Evolutionary conservation across 495 filamentous ascomycete species (phyloP).

Genomic region (Antarctomyces pellizariae): DNA sequence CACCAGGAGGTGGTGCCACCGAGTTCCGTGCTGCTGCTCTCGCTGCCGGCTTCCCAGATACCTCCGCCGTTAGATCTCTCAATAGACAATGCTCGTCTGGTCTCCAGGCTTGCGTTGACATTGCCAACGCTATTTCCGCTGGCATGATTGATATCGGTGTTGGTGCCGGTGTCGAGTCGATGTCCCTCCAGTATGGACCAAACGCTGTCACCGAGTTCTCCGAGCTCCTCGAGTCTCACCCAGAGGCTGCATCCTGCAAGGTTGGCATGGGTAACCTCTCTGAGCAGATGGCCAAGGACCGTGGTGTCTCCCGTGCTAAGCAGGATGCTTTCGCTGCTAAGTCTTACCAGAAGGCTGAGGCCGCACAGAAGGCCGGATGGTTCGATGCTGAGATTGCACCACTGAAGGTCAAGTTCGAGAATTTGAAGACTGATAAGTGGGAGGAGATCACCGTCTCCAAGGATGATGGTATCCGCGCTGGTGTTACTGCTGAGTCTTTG

Average conservation of each 20-base stretch:
- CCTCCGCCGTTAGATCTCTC: slow-evolving; percentile 55
- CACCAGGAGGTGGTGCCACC: slow-evolving; percentile 85
- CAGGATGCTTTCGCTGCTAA: slow-evolving; percentile 81
- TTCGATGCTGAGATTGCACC: slow-evolving; percentile 89
- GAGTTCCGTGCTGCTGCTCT: slow-evolving; percentile 87
- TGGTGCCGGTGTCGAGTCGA: slow-evolving; percentile 93
- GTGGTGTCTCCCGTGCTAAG: slow-evolving; percentile 37
- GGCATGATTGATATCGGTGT: slow-evolving; percentile 94
- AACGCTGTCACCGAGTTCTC: slow-evolving; percentile 85
- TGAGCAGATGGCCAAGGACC: slow-evolving; percentile 83
- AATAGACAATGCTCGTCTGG: slow-evolving; percentile 87
- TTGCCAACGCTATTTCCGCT: slow-evolving; percentile 67
- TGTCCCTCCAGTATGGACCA: slow-evolving; percentile 81
- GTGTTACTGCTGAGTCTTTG: slow-evolving; percentile 69
- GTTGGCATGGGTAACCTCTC: slow-evolving; percentile 92
- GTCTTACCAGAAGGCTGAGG: slow-evolving; percentile 72
- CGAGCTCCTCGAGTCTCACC: slow-evolving; percentile 64
- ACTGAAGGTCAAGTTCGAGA: slow-evolving; percentile 56
- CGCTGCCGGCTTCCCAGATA: slow-evolving; percentile 75
- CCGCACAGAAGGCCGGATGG: slow-evolving; percentile 67
- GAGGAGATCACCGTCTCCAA: slow-evolving; percentile 61
- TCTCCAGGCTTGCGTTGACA: slow-evolving; percentile 73
- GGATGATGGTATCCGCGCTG: slow-evolving; percentile 71
- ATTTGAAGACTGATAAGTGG: slow-evolving; percentile 78
- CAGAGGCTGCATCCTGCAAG: slow-evolving; percentile 82